phyloP scores from a whole-genome alignment of 2,329 filamentous ascomycete genomes.

The Albophoma yamanashiensis region DNA sequence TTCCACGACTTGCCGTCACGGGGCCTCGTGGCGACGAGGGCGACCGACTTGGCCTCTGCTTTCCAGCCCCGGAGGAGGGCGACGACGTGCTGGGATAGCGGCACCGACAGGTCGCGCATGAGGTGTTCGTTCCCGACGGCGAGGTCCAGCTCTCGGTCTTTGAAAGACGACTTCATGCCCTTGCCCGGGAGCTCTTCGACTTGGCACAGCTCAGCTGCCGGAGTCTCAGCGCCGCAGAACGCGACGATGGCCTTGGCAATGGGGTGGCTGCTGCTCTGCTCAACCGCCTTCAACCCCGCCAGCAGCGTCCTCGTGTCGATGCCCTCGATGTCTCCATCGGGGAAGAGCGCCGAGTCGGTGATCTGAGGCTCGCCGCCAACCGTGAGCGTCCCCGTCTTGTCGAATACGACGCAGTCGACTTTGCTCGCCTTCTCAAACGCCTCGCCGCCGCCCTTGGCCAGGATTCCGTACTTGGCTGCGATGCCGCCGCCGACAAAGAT shows the following conservation, averaged over 20 bases:
- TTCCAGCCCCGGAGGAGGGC: slow-evolving; percentile 45
- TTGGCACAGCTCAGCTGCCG: slow-evolving; percentile 22
- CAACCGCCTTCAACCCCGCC: slow-evolving; percentile 47
- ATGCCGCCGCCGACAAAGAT: slow-evolving; percentile 75
- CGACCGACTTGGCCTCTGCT: slow-evolving; percentile 51
- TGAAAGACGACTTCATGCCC: slow-evolving; percentile 52
- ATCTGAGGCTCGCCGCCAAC: slow-evolving; percentile 61
- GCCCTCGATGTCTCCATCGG: slow-evolving; percentile 12
- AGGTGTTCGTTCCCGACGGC: slow-evolving; percentile 64
- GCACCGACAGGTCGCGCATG: slow-evolving; percentile 40
- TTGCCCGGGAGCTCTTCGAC: slow-evolving; percentile 62
- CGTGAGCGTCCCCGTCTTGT: slow-evolving; percentile 81
- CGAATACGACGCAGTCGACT: slow-evolving; percentile 71
- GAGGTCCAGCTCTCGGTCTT: slow-evolving; percentile 31
- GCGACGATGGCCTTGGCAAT: slow-evolving; percentile 59
- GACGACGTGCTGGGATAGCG: slow-evolving; percentile 22
- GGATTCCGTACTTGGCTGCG: slow-evolving; percentile 68
- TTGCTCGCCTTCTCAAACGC: slow-evolving; percentile 77
- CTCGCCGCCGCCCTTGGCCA: slow-evolving; percentile 76
- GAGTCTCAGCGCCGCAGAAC: slow-evolving; percentile 39
- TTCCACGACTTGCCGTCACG: slow-evolving; percentile 23
- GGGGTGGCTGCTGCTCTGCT: slow-evolving; percentile 65
- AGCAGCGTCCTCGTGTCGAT: slow-evolving; percentile 26
- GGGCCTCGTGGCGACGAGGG: slow-evolving; percentile 39
- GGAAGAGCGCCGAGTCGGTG: slow-evolving; percentile 39